Evolutionary conservation across 2,329 filamentous ascomycete genomes (phyloP).

Genomic region (Ophiosphaerella narmari): DNA sequence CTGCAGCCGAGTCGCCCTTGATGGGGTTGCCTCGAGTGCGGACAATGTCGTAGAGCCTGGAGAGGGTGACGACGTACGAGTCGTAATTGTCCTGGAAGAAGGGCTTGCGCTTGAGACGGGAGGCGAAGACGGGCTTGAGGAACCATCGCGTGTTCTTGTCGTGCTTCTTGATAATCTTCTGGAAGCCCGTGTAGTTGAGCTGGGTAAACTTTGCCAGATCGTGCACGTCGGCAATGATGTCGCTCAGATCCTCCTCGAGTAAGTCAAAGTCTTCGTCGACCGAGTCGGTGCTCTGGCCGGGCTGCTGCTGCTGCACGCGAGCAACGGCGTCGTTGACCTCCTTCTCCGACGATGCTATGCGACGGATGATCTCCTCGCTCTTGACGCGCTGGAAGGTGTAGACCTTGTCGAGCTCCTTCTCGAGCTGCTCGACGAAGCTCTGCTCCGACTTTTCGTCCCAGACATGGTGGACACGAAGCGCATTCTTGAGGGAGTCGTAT

Average conservation of each 20-base stretch:
- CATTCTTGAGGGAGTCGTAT: conserved; percentile 89
- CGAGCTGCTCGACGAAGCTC: conserved; percentile 82
- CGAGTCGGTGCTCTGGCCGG: conserved; percentile 51
- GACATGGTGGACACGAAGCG: conserved; percentile 75
- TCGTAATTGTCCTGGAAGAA: conserved; percentile 99
- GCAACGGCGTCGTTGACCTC: conserved; percentile 88
- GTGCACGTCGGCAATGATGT: conserved; percentile 98
- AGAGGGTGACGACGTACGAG: conserved; percentile 90
- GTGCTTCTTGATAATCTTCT: conserved; percentile 99
- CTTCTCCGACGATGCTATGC: conserved; percentile 84
- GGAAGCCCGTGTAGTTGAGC: conserved; percentile 97
- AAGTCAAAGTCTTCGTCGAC: conserved; percentile 92
- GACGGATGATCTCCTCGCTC: conserved; percentile 89
- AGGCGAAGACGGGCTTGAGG: conserved; percentile 92
- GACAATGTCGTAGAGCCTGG: conserved; percentile 92
- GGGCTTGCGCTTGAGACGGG: conserved; percentile 90
- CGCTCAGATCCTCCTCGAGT: conserved; percentile 91
- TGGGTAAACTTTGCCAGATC: conserved; percentile 98
- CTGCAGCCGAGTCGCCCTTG: conserved; percentile 88
- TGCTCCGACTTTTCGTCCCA: conserved; percentile 95
- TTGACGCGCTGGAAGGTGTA: conserved; percentile 98
- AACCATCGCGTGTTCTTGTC: conserved; percentile 97
- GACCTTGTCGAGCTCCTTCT: conserved; percentile 94
- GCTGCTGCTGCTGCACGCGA: conserved; percentile 48
- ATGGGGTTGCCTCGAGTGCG: conserved; percentile 90